Percentiles rank a stretch among this genome's conserved stretches.
These are phyloP conservation scores for Plasmodium billcollinsi DNA, from an alignment of 169 alveolate species.

Conservation along the genomic window DNA sequence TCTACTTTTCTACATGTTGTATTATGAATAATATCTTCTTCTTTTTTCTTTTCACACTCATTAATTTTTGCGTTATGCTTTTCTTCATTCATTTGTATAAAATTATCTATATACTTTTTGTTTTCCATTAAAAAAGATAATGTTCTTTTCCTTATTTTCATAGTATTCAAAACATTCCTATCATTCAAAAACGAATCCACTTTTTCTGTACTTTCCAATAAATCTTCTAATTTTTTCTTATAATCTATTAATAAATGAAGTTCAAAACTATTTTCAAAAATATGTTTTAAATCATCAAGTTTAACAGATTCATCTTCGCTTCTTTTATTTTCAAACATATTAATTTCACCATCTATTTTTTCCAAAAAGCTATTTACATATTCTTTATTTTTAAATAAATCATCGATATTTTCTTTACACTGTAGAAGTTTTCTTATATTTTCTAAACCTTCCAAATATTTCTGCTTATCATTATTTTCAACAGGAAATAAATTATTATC, in stretches of 20 bases:
- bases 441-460: conserved; percentile 13
- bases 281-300: conserved; percentile 9
- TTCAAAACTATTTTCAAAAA: conserved; percentile 53
- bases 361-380: conserved; percentile 23
- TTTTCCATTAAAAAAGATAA: conserved; percentile 40
- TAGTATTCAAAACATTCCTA: conserved; percentile 9
- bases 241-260: conserved; percentile 50
- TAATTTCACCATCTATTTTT: conserved; percentile 15
- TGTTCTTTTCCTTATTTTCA: conserved; percentile 38
- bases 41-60: background rate
- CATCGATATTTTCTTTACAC: conserved; percentile 48
- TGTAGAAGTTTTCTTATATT: conserved; percentile 20
- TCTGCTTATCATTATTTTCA: background rate
- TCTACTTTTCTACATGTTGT: background rate
- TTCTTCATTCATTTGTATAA: conserved; percentile 1
- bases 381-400: conserved; percentile 32
- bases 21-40: background rate
- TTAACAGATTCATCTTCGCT: conserved; percentile 4
- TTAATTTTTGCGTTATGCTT: background rate
- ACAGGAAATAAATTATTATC: background rate
- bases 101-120: conserved; percentile 43
- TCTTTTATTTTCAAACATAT: conserved; percentile 11
- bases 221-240: conserved; percentile 74
- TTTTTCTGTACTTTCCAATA: conserved; percentile 38
- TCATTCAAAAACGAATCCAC: conserved; percentile 33